Percentiles rank a stretch among this genome's conserved stretches.
Evolutionary conservation across 1,284 basidiomycete species (phyloP).

Genomic region (Trichosporon coremiiforme): DNA sequence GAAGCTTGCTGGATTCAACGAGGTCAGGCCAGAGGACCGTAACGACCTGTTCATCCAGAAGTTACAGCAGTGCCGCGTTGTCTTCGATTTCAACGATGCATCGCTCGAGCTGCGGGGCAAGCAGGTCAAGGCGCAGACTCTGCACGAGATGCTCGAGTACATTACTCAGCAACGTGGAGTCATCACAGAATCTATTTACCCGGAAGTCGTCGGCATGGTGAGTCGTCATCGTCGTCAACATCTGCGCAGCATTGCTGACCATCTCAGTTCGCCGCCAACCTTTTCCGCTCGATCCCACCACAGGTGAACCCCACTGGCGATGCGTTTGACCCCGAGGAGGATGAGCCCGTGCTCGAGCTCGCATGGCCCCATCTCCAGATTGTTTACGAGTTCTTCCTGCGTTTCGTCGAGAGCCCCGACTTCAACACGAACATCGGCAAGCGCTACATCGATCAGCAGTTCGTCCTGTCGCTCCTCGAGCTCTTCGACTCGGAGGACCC

Average conservation of each 20-base stretch:
- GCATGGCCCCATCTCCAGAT: conserved; percentile 99
- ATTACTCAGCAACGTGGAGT: conserved; percentile 95
- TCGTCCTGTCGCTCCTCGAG: conserved; percentile 94
- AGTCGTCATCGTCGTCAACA: conserved; percentile 42
- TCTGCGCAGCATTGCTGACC: not conserved
- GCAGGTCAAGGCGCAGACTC: conserved; percentile 96
- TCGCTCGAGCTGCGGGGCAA: conserved; percentile 94
- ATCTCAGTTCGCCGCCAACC: conserved; percentile 85
- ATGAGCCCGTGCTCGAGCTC: conserved; percentile 97
- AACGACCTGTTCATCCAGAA: conserved; percentile 92
- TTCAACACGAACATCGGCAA: conserved; percentile 99
- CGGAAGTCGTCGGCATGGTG: conserved; percentile 98
- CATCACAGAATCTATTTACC: conserved; percentile 97
- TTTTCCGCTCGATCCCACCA: conserved; percentile 99
- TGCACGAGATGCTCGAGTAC: conserved; percentile 99
- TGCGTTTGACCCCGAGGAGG: conserved; percentile 99
- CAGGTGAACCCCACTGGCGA: conserved; percentile 97
- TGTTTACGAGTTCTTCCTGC: conserved; percentile 99
- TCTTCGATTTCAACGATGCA: conserved; percentile 99
- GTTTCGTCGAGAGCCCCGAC: conserved; percentile 96
- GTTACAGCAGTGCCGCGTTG: conserved; percentile 90
- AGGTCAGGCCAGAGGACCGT: conserved; percentile 85
- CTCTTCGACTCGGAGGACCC: conserved; percentile 99
- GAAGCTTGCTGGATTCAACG: conserved; percentile 88
- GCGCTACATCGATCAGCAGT: conserved; percentile 94